Evolutionary conservation across 306 rosid species (phyloP).

Genomic region (Sechiopsis laciniata): DNA sequence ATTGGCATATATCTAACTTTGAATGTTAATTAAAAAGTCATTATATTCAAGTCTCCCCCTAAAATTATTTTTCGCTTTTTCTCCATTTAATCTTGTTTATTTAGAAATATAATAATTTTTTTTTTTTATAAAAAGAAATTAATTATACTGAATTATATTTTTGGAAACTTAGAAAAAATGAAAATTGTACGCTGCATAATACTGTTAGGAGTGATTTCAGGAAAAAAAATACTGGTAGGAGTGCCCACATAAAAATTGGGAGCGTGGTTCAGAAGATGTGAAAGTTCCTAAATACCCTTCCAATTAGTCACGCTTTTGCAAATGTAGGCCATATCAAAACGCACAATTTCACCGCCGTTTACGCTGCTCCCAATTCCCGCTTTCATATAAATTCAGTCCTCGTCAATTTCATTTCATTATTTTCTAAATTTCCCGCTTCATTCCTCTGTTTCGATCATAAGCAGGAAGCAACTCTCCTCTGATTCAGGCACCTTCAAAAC

Average conservation of each 20-base stretch:
- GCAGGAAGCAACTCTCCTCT: slow-evolving; percentile 11
- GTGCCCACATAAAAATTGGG: not conserved
- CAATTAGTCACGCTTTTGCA: not conserved
- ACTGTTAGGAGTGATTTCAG: not conserved
- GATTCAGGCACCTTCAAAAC: not conserved
- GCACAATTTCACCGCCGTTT: slow-evolving; percentile 14
- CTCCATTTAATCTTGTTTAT: too few species aligned
- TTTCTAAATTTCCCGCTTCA: slow-evolving; percentile 18
- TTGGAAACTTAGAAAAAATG: too few species aligned
- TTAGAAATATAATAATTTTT: too few species aligned
- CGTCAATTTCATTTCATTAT: slow-evolving; percentile 7
- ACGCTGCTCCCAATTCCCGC: slow-evolving; percentile 39
- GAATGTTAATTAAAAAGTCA: too few species aligned
- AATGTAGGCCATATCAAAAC: not conserved
- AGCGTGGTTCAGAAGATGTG: not conserved
- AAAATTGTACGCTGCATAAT: not conserved
- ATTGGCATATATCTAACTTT: too few species aligned
- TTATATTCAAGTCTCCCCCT: too few species aligned
- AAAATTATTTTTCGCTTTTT: too few species aligned
- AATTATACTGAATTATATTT: too few species aligned
- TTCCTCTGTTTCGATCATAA: not conserved
- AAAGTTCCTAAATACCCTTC: not conserved
- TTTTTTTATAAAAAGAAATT: too few species aligned
- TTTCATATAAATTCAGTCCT: slow-evolving; percentile 25
- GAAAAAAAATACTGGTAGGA: not conserved